These are phyloP conservation scores for Mycena indigotica DNA, from an alignment of 768 basidiomycete species.

Conservation along the genomic window DNA sequence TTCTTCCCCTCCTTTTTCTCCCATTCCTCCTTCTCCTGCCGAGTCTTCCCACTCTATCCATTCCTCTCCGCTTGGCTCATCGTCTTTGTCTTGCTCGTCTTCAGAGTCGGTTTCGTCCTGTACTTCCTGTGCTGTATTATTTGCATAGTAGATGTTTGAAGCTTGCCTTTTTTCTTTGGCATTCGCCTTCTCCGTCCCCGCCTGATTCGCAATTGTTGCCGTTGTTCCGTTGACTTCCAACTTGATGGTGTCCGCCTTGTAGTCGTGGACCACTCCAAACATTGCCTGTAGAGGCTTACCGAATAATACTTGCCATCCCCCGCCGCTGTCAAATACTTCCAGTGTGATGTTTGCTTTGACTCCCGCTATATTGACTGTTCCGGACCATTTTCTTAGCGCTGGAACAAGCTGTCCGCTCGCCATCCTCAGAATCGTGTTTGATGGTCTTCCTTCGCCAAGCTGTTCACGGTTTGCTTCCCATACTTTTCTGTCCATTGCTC, in stretches of 20 bases:
- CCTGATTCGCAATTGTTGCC: constrained; percentile 3
- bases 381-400: constrained; percentile 23
- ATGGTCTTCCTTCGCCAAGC: constrained; percentile 17
- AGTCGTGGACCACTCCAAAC: constrained; percentile 15
- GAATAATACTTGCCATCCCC: constrained; percentile 17
- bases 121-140: neutral
- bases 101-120: no score
- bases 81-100: no score
- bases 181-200: neutral
- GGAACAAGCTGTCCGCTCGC: constrained; percentile 29
- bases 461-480: constrained; percentile 12
- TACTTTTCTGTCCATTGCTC: constrained; percentile 8
- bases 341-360: constrained; percentile 5
- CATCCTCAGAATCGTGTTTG: constrained; percentile 29
- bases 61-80: no score
- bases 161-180: no score
- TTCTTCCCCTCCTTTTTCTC: no score
- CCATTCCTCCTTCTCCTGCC: no score
- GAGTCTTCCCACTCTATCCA: no score
- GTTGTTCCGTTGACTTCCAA: neutral
- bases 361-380: constrained; percentile 16
- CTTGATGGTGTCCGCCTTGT: constrained; percentile 5
- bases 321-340: constrained; percentile 28
- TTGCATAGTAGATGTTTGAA: neutral
- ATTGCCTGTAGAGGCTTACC: constrained; percentile 21